These are phyloP conservation scores for Hypoxylon fragiforme DNA, from an alignment of 495 filamentous ascomycete species.

Conservation along the genomic window DNA sequence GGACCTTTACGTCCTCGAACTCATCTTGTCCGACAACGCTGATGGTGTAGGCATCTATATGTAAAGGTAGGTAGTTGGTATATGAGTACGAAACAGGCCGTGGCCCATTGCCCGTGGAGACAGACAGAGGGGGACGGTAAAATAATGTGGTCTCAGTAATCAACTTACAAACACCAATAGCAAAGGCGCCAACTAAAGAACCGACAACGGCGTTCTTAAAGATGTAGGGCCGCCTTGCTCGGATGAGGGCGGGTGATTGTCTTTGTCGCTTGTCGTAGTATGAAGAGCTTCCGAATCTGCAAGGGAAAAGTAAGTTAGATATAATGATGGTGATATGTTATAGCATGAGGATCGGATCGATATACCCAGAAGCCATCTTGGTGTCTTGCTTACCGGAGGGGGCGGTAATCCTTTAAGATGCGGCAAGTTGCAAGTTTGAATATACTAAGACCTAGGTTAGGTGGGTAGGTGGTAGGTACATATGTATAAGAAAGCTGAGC, in stretches of 20 bases:
- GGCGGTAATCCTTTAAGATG: constrained; percentile 15
- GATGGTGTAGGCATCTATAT: constrained; percentile 83
- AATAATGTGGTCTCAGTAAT: too few relatives aligned
- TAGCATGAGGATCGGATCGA: background rate
- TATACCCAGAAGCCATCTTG: constrained; percentile 37
- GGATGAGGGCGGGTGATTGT: constrained; percentile 80
- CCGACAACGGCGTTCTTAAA: constrained; percentile 85
- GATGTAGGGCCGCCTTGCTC: constrained; percentile 88
- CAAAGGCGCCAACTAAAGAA: constrained; percentile 66
- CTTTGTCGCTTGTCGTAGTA: constrained; percentile 89
- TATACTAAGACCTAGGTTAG: background rate
- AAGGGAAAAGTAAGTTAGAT: constrained; percentile 9
- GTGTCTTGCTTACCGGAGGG: constrained; percentile 13
- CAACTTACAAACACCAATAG: constrained; percentile 79
- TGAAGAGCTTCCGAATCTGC: constrained; percentile 52
- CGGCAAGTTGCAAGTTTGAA: background rate
- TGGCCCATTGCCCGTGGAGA: too few relatives aligned
- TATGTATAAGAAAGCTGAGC: too few relatives aligned
- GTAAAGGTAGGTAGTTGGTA: constrained; percentile 4
- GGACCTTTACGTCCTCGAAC: constrained; percentile 92
- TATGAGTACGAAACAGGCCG: background rate
- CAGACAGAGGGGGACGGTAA: too few relatives aligned
- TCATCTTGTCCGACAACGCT: constrained; percentile 91
- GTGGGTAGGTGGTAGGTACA: background rate
- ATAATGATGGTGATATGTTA: background rate